phyloP scores from a whole-genome alignment of 75 land plant species.

The Selaginella tamariscina region DNA sequence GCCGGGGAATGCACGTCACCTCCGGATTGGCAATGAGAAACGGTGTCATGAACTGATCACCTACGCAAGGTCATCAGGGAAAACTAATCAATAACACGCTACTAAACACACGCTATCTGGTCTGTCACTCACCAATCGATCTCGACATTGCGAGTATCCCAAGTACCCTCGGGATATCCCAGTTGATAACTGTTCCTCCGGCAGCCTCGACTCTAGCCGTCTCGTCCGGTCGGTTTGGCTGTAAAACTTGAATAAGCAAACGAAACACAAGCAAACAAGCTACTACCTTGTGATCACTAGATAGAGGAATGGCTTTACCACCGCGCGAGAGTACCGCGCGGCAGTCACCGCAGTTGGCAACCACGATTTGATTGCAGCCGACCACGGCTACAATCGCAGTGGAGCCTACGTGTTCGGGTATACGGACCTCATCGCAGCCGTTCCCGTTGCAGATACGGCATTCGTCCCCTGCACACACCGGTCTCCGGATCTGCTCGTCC shows the following conservation, averaged over 20 bases:
- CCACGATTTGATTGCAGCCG: constrained; percentile 42
- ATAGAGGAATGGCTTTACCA: constrained; percentile 32
- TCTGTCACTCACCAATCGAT: constrained; percentile 15
- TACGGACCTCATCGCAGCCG: constrained; percentile 14
- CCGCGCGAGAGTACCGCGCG: constrained; percentile 56
- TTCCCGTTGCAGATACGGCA: constrained; percentile 18
- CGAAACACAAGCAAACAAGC: neutral
- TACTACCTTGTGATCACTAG: constrained; percentile 52
- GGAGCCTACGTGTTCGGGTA: constrained; percentile 42
- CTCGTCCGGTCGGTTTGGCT: constrained; percentile 70
- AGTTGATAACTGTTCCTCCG: constrained; percentile 30
- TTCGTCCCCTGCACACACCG: neutral
- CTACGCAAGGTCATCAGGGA: constrained; percentile 28
- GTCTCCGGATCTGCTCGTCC: constrained; percentile 29
- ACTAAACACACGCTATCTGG: neutral
- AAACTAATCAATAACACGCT: constrained; percentile 7
- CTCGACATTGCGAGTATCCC: constrained; percentile 57
- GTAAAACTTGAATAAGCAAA: constrained; percentile 1
- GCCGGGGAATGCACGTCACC: constrained; percentile 41
- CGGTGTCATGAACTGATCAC: constrained; percentile 67
- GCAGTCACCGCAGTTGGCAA: constrained; percentile 60
- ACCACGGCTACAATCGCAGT: constrained; percentile 47
- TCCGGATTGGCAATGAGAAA: constrained; percentile 72
- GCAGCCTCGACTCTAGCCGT: constrained; percentile 42
- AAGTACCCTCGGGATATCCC: constrained; percentile 33